Percentiles rank a stretch among this genome's conserved stretches.
Evolutionary conservation across 345 rosid species (phyloP).

Genomic region (Brassica incana): DNA sequence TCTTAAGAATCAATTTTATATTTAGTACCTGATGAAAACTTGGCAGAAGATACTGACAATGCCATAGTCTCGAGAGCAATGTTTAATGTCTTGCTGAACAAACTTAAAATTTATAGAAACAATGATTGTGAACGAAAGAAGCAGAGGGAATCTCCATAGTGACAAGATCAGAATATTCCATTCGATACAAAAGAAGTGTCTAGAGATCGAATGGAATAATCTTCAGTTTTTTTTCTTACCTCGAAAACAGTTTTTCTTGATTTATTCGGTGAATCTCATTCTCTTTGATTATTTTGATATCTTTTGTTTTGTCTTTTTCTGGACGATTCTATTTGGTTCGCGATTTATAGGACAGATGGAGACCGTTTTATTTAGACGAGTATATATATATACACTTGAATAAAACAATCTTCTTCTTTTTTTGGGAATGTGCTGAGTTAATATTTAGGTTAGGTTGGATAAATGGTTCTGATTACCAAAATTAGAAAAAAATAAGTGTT

Average conservation of each 20-base stretch:
- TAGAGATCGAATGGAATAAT: slow-evolving; percentile 38
- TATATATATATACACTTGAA: slow-evolving; percentile 4
- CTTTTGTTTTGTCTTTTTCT: slow-evolving; percentile 9
- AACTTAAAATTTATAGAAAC: slow-evolving; percentile 2
- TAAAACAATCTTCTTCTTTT: background rate
- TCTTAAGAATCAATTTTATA: background rate
- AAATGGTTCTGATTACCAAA: too few species aligned
- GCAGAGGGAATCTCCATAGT: slow-evolving; percentile 19
- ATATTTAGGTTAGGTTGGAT: background rate
- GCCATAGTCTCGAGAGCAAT: slow-evolving; percentile 54
- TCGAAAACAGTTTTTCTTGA: background rate
- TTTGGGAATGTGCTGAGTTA: background rate
- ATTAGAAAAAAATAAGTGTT: too few species aligned
- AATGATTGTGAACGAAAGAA: background rate
- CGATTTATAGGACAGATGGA: slow-evolving; percentile 16
- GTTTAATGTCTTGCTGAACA: background rate
- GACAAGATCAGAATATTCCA: slow-evolving; percentile 25
- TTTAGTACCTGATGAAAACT: slow-evolving; percentile 35
- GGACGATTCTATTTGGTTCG: slow-evolving; percentile 11
- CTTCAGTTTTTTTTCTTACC: slow-evolving; percentile 2
- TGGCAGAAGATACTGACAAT: slow-evolving; percentile 31
- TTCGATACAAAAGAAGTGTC: slow-evolving; percentile 31
- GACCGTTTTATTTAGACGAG: slow-evolving; percentile 24
- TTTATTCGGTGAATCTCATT: background rate
- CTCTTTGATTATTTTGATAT: background rate